Evolutionary conservation across 805 yeast species (phyloP).

Genomic region (Starmerella gropengiesseri): DNA sequence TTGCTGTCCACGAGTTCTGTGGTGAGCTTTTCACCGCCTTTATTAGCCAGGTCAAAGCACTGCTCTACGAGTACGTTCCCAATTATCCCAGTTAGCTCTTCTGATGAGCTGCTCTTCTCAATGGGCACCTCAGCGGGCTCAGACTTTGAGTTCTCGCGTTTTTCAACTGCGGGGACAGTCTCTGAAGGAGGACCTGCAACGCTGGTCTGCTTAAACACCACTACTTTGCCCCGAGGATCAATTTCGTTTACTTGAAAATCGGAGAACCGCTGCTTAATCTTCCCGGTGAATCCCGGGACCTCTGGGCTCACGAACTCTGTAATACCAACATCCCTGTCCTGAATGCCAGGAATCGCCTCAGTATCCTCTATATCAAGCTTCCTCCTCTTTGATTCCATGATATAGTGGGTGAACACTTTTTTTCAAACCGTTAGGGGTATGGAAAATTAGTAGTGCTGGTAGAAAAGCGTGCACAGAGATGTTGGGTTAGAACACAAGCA

Average conservation of each 20-base stretch:
- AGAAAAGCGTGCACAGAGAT: too few species aligned
- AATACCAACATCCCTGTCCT: conserved; percentile 80
- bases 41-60: conserved; percentile 43
- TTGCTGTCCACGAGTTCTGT: conserved; percentile 50
- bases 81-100: conserved; percentile 41
- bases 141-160: background rate
- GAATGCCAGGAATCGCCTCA: conserved; percentile 35
- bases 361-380: conserved; percentile 5
- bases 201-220: conserved; percentile 40
- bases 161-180: background rate
- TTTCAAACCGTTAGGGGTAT: background rate
- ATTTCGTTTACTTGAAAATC: conserved; percentile 93
- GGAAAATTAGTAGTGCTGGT: too few species aligned
- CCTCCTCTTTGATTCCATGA: conserved; percentile 9
- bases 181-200: background rate
- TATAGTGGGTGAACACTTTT: background rate
- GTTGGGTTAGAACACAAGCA: too few species aligned
- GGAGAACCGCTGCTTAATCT: conserved; percentile 76
- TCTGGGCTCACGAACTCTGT: conserved; percentile 50
- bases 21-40: conserved; percentile 35
- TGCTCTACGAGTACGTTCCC: conserved; percentile 51
- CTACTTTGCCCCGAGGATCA: conserved; percentile 52
- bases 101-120: conserved; percentile 32
- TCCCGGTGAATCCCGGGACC: conserved; percentile 60
- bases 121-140: conserved; percentile 16